Evolutionary conservation across 2,329 filamentous ascomycete species (phyloP).

Genomic region (Monilinia fructigena): DNA sequence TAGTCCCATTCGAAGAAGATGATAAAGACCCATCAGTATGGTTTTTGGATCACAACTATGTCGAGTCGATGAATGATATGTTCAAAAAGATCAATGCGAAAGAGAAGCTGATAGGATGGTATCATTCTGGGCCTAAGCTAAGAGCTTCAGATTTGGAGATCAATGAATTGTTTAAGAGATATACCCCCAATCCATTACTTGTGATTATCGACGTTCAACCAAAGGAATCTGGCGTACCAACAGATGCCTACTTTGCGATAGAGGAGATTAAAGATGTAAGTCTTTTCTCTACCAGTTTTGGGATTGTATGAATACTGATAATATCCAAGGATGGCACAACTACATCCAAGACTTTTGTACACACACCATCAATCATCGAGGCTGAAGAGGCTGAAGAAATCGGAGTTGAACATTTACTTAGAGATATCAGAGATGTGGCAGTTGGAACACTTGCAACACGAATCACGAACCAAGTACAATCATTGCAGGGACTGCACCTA

Average conservation of each 20-base stretch:
- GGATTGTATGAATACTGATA: constrained; percentile 25
- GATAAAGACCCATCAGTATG: constrained; percentile 98
- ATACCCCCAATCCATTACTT: constrained; percentile 91
- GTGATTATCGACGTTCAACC: constrained; percentile 99
- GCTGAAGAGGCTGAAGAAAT: constrained; percentile 99
- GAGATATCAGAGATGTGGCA: constrained; percentile 96
- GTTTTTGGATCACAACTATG: constrained; percentile 99
- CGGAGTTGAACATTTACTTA: constrained; percentile 93
- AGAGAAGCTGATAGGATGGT: constrained; percentile 99
- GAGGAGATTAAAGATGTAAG: constrained; percentile 99
- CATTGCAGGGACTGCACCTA: constrained; percentile 90
- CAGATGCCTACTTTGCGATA: constrained; percentile 97
- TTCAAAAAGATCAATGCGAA: constrained; percentile 99
- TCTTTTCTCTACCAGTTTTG: constrained; percentile 27
- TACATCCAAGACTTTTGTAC: constrained; percentile 94
- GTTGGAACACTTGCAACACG: constrained; percentile 94
- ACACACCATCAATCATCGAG: constrained; percentile 97
- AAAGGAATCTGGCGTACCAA: constrained; percentile 95
- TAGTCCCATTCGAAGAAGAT: constrained; percentile 98
- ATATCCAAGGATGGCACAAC: constrained; percentile 82
- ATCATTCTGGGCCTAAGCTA: constrained; percentile 96
- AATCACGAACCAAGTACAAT: constrained; percentile 96
- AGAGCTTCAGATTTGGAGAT: constrained; percentile 96
- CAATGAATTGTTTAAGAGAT: constrained; percentile 99
- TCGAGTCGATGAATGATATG: constrained; percentile 99